phyloP scores from a whole-genome alignment of 306 rosid species.

The Inga oerstediana region DNA sequence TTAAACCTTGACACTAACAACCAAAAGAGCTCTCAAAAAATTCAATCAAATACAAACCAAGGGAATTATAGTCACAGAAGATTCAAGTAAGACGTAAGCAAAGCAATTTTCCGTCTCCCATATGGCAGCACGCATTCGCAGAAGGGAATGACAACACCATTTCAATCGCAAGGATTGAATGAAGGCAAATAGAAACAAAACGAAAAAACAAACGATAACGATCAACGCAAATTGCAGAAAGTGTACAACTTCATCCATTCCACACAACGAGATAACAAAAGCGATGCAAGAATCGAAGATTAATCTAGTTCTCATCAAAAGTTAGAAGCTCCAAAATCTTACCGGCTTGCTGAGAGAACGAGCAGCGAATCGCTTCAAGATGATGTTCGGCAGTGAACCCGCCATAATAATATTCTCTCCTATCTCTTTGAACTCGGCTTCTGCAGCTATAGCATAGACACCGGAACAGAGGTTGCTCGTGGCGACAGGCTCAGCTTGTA shows the following conservation, averaged over 20 bases:
- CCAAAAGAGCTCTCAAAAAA: not conserved
- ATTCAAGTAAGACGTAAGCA: not conserved
- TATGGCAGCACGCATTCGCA: not conserved
- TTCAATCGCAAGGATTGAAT: slow-evolving; percentile 16
- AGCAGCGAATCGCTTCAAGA: slow-evolving; percentile 27
- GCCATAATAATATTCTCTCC: not conserved
- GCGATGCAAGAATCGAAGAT: not conserved
- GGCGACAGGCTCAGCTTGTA: not conserved
- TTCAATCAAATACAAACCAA: not conserved
- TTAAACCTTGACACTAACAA: not conserved
- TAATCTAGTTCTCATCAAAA: not conserved
- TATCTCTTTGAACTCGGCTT: not conserved
- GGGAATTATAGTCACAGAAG: not conserved
- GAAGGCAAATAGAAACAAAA: not conserved
- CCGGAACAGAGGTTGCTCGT: not conserved
- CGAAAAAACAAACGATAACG: not conserved
- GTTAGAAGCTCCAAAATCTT: not conserved
- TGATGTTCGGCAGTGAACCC: slow-evolving; percentile 8
- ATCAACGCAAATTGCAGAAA: slow-evolving; percentile 1
- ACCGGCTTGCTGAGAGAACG: slow-evolving; percentile 8
- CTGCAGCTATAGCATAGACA: not conserved
- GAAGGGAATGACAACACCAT: not conserved
- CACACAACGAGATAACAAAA: not conserved
- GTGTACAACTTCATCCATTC: not conserved
- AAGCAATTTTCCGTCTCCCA: not conserved